phyloP scores from a whole-genome alignment of 176 grass and related monocot genomes.

The Saccharum spontaneum region DNA sequence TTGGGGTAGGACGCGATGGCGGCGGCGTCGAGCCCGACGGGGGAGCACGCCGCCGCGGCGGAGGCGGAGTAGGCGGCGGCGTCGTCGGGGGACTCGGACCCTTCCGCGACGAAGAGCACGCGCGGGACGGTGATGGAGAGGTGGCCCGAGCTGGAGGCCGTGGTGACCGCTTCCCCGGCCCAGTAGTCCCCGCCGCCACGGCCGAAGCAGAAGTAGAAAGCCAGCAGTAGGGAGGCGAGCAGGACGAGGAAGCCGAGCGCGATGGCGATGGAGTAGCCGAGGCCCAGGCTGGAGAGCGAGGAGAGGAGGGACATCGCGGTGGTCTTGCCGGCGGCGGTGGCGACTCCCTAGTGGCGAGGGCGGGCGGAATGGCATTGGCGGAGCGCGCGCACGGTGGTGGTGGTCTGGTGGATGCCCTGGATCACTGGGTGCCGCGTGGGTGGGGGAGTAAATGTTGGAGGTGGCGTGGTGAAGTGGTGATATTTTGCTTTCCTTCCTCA shows the following conservation, averaged over 20 bases:
- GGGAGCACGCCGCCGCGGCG: conserved; percentile 23
- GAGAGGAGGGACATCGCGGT: conserved; percentile 39
- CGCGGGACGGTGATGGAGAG: conserved; percentile 55
- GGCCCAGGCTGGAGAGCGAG: conserved; percentile 50
- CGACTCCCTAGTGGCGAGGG: conserved; percentile 1
- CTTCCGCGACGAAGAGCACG: conserved; percentile 81
- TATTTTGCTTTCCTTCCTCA: neutral
- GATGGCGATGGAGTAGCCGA: conserved; percentile 68
- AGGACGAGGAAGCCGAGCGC: conserved; percentile 62
- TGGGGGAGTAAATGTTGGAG: conserved; percentile 50
- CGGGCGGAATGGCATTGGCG: conserved; percentile 55
- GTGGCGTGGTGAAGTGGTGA: conserved; percentile 44
- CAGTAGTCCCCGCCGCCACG: conserved; percentile 9
- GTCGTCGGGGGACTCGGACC: conserved; percentile 49
- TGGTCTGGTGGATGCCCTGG: neutral
- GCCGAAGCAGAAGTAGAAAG: conserved; percentile 49
- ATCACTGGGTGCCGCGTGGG: neutral
- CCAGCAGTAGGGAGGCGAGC: conserved; percentile 43
- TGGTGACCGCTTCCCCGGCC: conserved; percentile 19
- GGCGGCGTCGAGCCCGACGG: conserved; percentile 53
- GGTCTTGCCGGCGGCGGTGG: neutral
- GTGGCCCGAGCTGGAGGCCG: conserved; percentile 44
- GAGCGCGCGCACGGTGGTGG: conserved; percentile 8
- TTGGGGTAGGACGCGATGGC: conserved; percentile 74
- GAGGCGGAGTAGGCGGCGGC: neutral